Percentiles rank a stretch among this genome's conserved stretches.
Conservation (phyloP, 305 asterid species). For the Fraxinus sp. region DNA sequence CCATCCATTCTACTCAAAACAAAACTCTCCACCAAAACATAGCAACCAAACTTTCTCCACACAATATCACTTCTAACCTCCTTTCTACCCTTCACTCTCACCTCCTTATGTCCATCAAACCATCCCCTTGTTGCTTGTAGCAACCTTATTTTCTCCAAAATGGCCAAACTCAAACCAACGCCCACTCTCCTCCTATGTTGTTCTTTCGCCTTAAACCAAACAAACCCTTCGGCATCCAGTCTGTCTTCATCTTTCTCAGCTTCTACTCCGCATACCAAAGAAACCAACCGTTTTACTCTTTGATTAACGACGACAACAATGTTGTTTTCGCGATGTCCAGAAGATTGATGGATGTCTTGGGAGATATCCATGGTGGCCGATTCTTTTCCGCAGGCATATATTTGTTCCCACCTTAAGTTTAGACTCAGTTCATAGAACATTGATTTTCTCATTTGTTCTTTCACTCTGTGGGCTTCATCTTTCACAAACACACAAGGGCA, state of each 20-base stretch:
- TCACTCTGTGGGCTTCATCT: conserved; percentile 32
- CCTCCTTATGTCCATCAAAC: conserved; percentile 63
- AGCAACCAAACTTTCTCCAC: conserved; percentile 72
- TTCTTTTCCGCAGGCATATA: conserved; percentile 45
- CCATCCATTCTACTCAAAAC: conserved; percentile 74
- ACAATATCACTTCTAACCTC: conserved; percentile 39
- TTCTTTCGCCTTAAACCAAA: conserved; percentile 54
- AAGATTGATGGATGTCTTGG: background rate
- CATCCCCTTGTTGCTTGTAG: conserved; percentile 64
- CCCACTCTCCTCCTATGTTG: conserved; percentile 29
- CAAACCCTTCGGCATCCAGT: conserved; percentile 35
- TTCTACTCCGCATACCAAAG: conserved; percentile 52
- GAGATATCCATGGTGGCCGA: background rate
- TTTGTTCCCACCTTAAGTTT: conserved; percentile 78
- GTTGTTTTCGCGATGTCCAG: background rate
- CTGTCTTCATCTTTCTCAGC: conserved; percentile 47
- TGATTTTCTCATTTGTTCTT: conserved; percentile 52
- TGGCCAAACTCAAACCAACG: conserved; percentile 45
- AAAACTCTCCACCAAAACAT: conserved; percentile 76
- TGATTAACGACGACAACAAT: conserved; percentile 41
- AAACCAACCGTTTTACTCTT: conserved; percentile 47
- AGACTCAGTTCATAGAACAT: conserved; percentile 60
- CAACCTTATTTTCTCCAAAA: conserved; percentile 61
- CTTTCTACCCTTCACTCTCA: conserved; percentile 49
- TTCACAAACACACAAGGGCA: conserved; percentile 63